A percentile compares a stretch with the other conserved stretches of the same genome.
Conservation (phyloP, 2,329 filamentous ascomycete species). For the Ceratocystis lukuohia region DNA sequence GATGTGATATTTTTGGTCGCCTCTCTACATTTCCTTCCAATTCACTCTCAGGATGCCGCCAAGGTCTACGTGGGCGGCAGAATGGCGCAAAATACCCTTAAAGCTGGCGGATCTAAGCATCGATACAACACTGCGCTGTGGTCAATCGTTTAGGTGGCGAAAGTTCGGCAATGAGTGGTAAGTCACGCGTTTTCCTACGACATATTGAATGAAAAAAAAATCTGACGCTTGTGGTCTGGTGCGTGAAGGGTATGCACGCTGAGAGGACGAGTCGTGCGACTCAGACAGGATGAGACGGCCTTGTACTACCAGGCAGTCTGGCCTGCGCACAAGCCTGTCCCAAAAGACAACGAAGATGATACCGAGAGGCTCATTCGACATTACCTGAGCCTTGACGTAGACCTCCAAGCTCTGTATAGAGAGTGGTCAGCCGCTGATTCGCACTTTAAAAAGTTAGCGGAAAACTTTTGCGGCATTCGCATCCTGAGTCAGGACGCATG, state of each 20-base stretch:
- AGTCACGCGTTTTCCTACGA: conserved; percentile 18
- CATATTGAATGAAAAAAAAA: not conserved
- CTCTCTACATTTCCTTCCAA: not conserved
- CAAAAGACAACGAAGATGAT: conserved; percentile 38
- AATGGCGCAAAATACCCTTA: conserved; percentile 75
- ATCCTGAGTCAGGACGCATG: conserved; percentile 92
- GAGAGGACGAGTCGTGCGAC: conserved; percentile 67
- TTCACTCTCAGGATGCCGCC: conserved; percentile 13
- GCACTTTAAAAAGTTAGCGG: conserved; percentile 80
- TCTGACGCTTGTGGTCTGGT: conserved; percentile 12
- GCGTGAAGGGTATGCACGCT: conserved; percentile 59
- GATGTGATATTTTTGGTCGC: conserved; percentile 3
- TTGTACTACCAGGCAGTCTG: conserved; percentile 69
- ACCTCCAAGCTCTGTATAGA: conserved; percentile 62
- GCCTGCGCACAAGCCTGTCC: conserved; percentile 26
- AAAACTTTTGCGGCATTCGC: conserved; percentile 76
- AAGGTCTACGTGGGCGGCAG: conserved; percentile 11
- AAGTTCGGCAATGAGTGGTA: conserved; percentile 77
- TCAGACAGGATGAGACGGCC: conserved; percentile 67
- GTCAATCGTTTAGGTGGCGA: conserved; percentile 93
- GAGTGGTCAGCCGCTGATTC: conserved; percentile 76
- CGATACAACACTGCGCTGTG: conserved; percentile 84
- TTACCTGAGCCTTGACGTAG: conserved; percentile 77
- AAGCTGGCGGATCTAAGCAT: conserved; percentile 78
- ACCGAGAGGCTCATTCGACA: conserved; percentile 61